Conservation (phyloP, 1,284 basidiomycete species). For the Ceratobasidium sp. region DNA sequence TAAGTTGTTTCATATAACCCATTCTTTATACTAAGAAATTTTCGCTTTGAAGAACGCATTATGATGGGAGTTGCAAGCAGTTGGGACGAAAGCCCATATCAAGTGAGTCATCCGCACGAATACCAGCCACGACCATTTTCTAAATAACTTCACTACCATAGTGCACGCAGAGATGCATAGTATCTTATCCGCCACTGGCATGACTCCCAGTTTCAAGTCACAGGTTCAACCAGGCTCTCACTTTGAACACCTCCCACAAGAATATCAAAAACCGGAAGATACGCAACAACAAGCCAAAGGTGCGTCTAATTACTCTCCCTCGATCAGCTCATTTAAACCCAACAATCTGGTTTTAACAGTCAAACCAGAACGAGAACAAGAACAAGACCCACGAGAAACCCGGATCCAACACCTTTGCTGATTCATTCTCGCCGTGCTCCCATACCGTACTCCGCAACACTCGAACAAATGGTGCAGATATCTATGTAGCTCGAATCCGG, state of each 20-base stretch:
- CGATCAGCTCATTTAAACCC: too few species aligned
- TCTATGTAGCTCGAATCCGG: constrained; percentile 68
- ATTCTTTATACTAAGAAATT: neutral
- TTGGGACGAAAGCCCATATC: constrained; percentile 66
- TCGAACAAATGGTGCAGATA: constrained; percentile 66
- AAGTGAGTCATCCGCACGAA: constrained; percentile 50
- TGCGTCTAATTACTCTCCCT: neutral
- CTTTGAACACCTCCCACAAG: constrained; percentile 29
- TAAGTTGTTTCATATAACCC: neutral
- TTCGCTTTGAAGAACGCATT: constrained; percentile 61
- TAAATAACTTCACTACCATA: neutral
- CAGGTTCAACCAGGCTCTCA: constrained; percentile 61
- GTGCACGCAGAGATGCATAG: constrained; percentile 75
- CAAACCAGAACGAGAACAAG: constrained; percentile 18
- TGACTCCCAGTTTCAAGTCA: constrained; percentile 68
- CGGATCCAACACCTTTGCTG: neutral
- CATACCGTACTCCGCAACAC: constrained; percentile 55
- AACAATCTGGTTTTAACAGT: constrained; percentile 9
- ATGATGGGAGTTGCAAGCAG: constrained; percentile 61
- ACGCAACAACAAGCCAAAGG: constrained; percentile 48
- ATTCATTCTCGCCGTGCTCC: neutral
- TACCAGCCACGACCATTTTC: neutral
- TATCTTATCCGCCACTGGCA: constrained; percentile 67
- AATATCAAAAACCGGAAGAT: constrained; percentile 45
- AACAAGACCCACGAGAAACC: constrained; percentile 24